Evolutionary conservation across 495 filamentous ascomycete genomes (phyloP).

Genomic region (Hypoxylon trugodes): DNA sequence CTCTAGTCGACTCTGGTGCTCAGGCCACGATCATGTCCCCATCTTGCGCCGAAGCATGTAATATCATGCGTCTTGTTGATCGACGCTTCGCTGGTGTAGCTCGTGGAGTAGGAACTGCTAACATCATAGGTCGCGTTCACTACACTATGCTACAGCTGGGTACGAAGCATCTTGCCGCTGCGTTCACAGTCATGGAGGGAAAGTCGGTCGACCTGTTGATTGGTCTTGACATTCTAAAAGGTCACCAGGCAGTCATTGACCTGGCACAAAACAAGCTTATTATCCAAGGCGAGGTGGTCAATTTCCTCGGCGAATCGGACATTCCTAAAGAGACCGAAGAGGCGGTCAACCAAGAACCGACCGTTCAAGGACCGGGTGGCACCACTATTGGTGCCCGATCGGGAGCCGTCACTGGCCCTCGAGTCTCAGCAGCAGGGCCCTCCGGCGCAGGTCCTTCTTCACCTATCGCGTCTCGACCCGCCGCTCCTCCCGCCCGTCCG

Average conservation of each 20-base stretch:
- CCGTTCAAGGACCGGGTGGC: conserved; percentile 84
- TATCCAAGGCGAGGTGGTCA: conserved; percentile 86
- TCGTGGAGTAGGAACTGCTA: conserved; percentile 90
- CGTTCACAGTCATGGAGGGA: conserved; percentile 99
- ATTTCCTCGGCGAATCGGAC: conserved; percentile 90
- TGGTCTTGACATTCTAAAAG: conserved; percentile 94
- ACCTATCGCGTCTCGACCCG: conserved; percentile 39
- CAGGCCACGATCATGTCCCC: conserved; percentile 99
- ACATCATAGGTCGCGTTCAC: conserved; percentile 93
- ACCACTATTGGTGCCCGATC: conserved; percentile 84
- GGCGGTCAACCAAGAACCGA: conserved; percentile 78
- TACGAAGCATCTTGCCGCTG: conserved; percentile 83
- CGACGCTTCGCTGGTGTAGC: conserved; percentile 90
- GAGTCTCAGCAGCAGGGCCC: conserved; percentile 41
- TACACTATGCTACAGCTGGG: conserved; percentile 94
- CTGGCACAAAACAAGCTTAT: conserved; percentile 79
- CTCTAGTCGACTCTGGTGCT: conserved; percentile 96
- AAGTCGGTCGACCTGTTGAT: conserved; percentile 96
- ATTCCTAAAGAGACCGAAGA: conserved; percentile 84
- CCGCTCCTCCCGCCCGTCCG: conserved; percentile 47
- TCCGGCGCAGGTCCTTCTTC: conserved; percentile 34
- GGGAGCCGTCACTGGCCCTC: conserved; percentile 78
- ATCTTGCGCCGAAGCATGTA: conserved; percentile 84
- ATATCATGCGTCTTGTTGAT: conserved; percentile 97
- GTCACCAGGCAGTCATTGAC: conserved; percentile 93